These are phyloP conservation scores for Capronia coronata DNA, from an alignment of 2,329 filamentous ascomycete genomes.

Conservation along the genomic window DNA sequence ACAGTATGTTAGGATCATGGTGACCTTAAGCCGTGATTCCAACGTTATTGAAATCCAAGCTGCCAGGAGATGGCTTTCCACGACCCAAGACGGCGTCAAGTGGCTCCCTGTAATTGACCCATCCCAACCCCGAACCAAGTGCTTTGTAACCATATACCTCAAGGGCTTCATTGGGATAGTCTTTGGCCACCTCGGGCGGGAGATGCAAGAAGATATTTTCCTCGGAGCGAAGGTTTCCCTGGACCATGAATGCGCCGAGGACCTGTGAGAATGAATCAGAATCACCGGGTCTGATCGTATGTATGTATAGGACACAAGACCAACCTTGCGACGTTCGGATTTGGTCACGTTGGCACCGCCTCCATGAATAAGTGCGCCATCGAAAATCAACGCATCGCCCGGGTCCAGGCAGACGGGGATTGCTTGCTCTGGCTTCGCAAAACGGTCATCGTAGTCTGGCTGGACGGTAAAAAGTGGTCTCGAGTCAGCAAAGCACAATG, in stretches of 20 bases:
- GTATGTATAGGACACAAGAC: too few relatives aligned
- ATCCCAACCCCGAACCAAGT: not conserved
- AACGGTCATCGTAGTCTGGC: too few relatives aligned
- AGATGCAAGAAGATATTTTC: not conserved
- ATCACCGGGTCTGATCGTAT: too few relatives aligned
- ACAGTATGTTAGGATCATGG: too few relatives aligned
- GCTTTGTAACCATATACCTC: not conserved
- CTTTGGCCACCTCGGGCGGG: not conserved
- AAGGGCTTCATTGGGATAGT: not conserved
- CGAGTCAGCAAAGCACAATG: too few relatives aligned
- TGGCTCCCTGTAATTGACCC: not conserved
- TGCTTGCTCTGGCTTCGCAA: too few relatives aligned
- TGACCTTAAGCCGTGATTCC: not conserved
- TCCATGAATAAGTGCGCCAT: too few relatives aligned
- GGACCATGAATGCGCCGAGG: not conserved
- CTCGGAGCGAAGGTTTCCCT: not conserved
- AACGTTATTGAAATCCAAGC: not conserved
- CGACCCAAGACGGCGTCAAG: not conserved
- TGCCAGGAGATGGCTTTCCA: not conserved
- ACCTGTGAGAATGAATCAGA: not conserved
- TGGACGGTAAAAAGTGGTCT: too few relatives aligned
- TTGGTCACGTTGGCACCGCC: too few relatives aligned
- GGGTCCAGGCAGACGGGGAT: too few relatives aligned
- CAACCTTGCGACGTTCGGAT: too few relatives aligned
- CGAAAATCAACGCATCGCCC: too few relatives aligned